Base-by-base conservation (phyloP, 306 rosid genomes). In the Pyrus betulifolia region DNA sequence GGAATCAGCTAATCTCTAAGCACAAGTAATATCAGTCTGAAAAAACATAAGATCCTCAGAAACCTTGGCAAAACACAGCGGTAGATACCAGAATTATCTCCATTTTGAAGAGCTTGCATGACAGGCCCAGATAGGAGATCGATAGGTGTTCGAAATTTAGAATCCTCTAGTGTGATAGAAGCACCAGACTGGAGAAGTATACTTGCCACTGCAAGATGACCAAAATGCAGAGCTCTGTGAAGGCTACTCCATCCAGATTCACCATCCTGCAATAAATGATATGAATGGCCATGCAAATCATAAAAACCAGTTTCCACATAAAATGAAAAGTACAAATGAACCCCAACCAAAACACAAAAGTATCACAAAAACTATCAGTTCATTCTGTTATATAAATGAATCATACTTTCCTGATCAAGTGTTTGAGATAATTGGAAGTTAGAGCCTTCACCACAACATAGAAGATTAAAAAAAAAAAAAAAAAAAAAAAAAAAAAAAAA, bases 191-290 rank as follows among this genome's bases (percentile, higher is more conserved):
- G 97, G 21, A 95, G 96, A 82, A 95, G 98, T 83, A 87, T 61
- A 59, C 97, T 82, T 69, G 97, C 98, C 63, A 86, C 93, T 14
- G 97, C 93, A 71, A 95, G 91, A 83, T 95, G 98, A 74, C 97
- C 98, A 78, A 95, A 95, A 90, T 92, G 97, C 60, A 95, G 81
- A 54, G 97, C 97, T 76, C 98, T 91, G 79, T 95, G 98, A 84
- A 95, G 98, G 87, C 97, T 92, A 81, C 97, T 87, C 97, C 97
- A 95, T 82, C 96, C 97, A 30, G 96, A 95, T 85, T 95, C 97
- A 59, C 96, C 98, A 76, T 95, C 98, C 98, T 94, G 81, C 82
- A 86, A 78, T 40, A 46, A 67, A 38, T 38, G 54, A 73, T 71
- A 28, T 44, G 25, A 14, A 71, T n/a, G 64, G 76, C 58, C 54